Percentiles rank a stretch among this genome's conserved stretches.
Conservation (phyloP, 768 basidiomycete genomes). For the Naematelia aurantialba region DNA sequence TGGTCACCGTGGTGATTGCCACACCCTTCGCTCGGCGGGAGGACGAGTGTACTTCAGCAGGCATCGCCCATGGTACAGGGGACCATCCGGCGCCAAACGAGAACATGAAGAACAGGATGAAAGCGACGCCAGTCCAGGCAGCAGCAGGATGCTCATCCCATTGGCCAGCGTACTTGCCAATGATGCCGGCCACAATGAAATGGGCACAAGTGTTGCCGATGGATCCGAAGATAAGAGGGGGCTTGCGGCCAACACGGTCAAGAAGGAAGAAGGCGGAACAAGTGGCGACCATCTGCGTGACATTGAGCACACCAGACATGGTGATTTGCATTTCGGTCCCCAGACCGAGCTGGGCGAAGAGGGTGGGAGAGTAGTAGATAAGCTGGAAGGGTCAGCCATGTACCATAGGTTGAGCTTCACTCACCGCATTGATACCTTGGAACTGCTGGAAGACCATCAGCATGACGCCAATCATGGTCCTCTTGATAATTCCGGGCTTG, state of each 20-base stretch:
- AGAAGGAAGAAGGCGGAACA: conserved; percentile 8
- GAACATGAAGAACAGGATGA: conserved; percentile 12
- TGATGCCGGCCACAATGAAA: conserved; percentile 63
- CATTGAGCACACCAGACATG: conserved; percentile 18
- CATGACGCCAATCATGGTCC: conserved; percentile 11
- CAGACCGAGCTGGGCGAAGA: conserved; percentile 18
- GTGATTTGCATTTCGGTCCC: conserved; percentile 12
- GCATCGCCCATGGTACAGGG: conserved; percentile 72
- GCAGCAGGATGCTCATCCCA: conserved; percentile 11
- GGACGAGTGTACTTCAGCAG: conserved; percentile 76
- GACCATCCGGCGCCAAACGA: conserved; percentile 7
- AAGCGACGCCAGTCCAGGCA: conserved; percentile 7
- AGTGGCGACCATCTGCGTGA: conserved; percentile 16
- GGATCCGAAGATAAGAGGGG: conserved; percentile 54
- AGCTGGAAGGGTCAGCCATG: conserved; percentile 11
- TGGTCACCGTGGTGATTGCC: conserved; percentile 17
- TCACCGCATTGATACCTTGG: conserved; percentile 19
- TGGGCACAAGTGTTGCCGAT: conserved; percentile 54
- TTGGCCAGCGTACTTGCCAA: conserved; percentile 54
- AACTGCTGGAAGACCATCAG: conserved; percentile 32
- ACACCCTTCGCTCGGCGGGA: conserved; percentile 64
- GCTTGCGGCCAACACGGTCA: conserved; percentile 16
- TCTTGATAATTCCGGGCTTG: neutral
- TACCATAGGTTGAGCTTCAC: conserved; percentile 8
- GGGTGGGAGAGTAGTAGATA: conserved; percentile 1